Evolutionary conservation across 345 rosid species (phyloP).

Genomic region (Melaleuca quinquenervia): DNA sequence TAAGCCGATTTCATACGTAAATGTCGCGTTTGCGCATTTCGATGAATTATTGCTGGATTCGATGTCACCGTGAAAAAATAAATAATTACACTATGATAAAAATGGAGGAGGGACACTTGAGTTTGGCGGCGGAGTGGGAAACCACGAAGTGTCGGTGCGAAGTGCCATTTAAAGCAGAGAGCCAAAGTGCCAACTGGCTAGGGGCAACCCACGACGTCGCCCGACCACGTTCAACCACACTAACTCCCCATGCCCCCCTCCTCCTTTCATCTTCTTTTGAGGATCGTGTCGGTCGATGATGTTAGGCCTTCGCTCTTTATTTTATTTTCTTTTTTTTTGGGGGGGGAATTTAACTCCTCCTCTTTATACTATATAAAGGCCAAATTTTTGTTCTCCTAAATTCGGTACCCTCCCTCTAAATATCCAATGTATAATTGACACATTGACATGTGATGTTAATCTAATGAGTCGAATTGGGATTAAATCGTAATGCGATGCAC

Average conservation of each 20-base stretch:
- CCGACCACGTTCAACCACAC: background rate
- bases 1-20: fast-evolving
- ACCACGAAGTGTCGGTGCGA: background rate
- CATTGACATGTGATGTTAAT: fast-evolving
- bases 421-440: fast-evolving
- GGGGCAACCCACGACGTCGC: background rate
- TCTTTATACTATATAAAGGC: background rate
- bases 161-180: background rate
- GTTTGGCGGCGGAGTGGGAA: background rate
- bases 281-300: background rate
- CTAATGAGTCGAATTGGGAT: background rate
- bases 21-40: background rate
- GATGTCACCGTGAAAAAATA: fast-evolving
- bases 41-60: background rate
- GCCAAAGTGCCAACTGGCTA: background rate
- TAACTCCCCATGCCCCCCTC: background rate
- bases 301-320: background rate
- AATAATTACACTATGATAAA: fast-evolving
- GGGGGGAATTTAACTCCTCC: background rate
- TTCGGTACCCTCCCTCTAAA: fast-evolving
- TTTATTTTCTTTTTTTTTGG: too few relatives aligned
- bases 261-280: background rate
- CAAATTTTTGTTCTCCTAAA: background rate
- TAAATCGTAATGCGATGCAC: background rate
- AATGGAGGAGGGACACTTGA: fast-evolving